Conservation (phyloP, 2,329 filamentous ascomycete species). For the Pseudodiploospora longispora region DNA sequence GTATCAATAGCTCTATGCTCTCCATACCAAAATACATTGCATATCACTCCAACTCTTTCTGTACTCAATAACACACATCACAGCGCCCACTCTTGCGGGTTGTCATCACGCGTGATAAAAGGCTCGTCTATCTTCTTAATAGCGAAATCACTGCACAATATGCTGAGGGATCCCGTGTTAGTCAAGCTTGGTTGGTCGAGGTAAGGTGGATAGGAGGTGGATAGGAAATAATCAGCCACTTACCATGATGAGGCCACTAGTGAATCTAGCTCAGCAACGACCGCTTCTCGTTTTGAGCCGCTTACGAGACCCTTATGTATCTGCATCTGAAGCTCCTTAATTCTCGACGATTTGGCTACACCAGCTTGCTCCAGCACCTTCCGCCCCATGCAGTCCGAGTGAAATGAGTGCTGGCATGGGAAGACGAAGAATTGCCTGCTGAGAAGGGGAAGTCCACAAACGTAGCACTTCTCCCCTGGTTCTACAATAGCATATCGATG, state of each 20-base stretch:
- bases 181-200: not conserved
- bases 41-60: no score
- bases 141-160: constrained; percentile 88
- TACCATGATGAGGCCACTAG: constrained; percentile 85
- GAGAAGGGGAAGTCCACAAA: constrained; percentile 76
- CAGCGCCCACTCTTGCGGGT: constrained; percentile 72
- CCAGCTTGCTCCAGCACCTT: constrained; percentile 79
- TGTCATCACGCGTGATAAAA: constrained; percentile 68
- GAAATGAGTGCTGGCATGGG: constrained; percentile 95
- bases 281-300: constrained; percentile 67
- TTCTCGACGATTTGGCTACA: constrained; percentile 65
- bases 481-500: constrained; percentile 93
- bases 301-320: constrained; percentile 68
- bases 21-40: no score
- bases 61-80: constrained; percentile 19
- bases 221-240: constrained; percentile 18
- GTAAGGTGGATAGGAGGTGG: not conserved
- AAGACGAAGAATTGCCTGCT: constrained; percentile 97
- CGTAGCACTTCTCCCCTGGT: constrained; percentile 88
- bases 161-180: constrained; percentile 42
- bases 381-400: constrained; percentile 85
- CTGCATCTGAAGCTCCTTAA: constrained; percentile 76
- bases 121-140: constrained; percentile 93
- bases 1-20: no score
- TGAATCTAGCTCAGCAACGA: constrained; percentile 84